Evolutionary conservation across 2,329 filamentous ascomycete species (phyloP).

Genomic region (Helicocarpus griseus): DNA sequence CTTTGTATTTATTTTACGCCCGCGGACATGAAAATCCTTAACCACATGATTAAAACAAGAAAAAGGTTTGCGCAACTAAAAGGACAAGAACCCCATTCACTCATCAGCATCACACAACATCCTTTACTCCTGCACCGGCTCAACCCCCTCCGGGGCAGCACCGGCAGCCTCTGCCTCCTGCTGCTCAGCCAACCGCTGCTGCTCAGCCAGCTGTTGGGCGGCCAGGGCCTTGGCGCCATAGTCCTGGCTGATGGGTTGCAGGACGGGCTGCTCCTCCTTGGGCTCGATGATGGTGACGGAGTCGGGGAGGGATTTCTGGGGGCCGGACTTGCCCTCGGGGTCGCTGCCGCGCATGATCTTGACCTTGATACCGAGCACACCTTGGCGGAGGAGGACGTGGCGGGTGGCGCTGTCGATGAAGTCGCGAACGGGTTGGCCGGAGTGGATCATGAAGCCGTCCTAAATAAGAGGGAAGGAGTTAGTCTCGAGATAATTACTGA

Average conservation of each 20-base stretch:
- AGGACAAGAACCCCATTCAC: not conserved
- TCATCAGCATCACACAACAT: slow-evolving; percentile 1
- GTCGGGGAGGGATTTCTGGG: slow-evolving; percentile 94
- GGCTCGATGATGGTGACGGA: slow-evolving; percentile 99
- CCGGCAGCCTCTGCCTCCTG: slow-evolving; percentile 36
- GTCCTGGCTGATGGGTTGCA: slow-evolving; percentile 95
- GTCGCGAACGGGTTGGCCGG: slow-evolving; percentile 97
- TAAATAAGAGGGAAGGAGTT: slow-evolving; percentile 18
- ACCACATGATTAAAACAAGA: not conserved
- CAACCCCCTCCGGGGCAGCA: slow-evolving; percentile 25
- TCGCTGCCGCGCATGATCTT: slow-evolving; percentile 99
- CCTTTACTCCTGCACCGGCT: slow-evolving; percentile 38
- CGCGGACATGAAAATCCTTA: slow-evolving; percentile 3
- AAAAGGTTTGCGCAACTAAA: not conserved
- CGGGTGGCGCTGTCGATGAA: slow-evolving; percentile 98
- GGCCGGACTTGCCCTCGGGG: slow-evolving; percentile 97
- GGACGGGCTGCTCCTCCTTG: slow-evolving; percentile 95
- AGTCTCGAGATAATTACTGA: too few species aligned
- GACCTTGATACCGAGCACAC: slow-evolving; percentile 99
- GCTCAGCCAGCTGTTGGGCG: slow-evolving; percentile 46
- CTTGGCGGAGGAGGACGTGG: slow-evolving; percentile 98
- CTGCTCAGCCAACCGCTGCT: slow-evolving; percentile 51
- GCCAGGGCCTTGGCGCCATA: slow-evolving; percentile 86
- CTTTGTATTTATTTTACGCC: slow-evolving; percentile 4
- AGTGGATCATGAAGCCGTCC: slow-evolving; percentile 99